Conservation (phyloP, 2,329 filamentous ascomycete genomes). For the Beauveria sp. region DNA sequence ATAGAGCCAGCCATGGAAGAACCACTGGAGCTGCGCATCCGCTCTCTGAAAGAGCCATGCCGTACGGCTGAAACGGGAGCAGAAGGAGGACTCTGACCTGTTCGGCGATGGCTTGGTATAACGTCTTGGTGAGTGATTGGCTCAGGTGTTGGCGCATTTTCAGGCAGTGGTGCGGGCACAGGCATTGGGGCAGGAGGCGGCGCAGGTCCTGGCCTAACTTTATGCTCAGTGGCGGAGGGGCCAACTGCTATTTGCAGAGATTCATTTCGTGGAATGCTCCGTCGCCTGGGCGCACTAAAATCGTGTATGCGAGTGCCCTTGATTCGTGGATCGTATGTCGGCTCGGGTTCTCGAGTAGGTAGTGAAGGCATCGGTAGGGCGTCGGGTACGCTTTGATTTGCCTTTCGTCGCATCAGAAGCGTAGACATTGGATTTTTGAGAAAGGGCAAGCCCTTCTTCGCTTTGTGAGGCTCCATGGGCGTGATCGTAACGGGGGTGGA, state of each 20-base stretch:
- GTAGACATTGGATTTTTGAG: conserved; percentile 45
- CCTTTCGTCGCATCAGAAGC: conserved; percentile 42
- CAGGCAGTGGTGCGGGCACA: background rate
- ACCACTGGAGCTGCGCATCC: background rate
- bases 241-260: background rate
- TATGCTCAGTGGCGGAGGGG: background rate
- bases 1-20: conserved; percentile 10
- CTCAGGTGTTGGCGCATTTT: background rate
- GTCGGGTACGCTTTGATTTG: conserved; percentile 35
- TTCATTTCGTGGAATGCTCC: background rate
- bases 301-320: conserved; percentile 50
- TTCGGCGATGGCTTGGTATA: background rate
- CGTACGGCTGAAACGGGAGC: background rate
- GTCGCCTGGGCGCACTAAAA: conserved; percentile 46
- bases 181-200: background rate
- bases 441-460: conserved; percentile 40
- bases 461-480: conserved; percentile 23
- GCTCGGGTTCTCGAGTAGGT: conserved; percentile 27
- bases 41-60: background rate
- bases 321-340: conserved; percentile 48
- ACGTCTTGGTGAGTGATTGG: background rate
- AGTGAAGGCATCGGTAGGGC: conserved; percentile 26
- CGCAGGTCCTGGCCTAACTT: background rate
- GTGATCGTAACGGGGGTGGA: background rate
- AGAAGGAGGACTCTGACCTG: background rate